phyloP scores from a whole-genome alignment of 164 flowering plant genomes.

The Dillenia suffruticosa region DNA sequence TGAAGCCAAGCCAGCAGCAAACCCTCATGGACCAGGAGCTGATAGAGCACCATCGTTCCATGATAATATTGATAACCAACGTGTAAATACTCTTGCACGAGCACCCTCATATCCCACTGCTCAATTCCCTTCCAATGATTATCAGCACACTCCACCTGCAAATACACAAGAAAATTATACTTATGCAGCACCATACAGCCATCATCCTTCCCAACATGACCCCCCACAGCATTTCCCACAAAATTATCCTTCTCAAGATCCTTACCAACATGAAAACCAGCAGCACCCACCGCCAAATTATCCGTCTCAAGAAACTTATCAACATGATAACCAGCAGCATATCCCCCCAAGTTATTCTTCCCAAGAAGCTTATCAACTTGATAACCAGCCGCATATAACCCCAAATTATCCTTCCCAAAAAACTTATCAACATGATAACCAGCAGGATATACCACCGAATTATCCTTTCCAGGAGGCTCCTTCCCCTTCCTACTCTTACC shows the following conservation, averaged over 20 bases:
- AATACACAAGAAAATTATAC: conserved; percentile 38
- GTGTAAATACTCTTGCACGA: conserved; percentile 15
- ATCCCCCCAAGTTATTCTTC: conserved; percentile 38
- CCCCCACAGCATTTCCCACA: conserved; percentile 40
- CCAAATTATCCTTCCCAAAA: conserved; percentile 32
- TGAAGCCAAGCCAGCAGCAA: conserved; percentile 21
- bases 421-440: conserved; percentile 36
- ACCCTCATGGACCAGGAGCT: conserved; percentile 29
- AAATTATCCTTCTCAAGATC: conserved; percentile 48
- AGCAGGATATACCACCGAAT: conserved; percentile 31
- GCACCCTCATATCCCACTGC: conserved; percentile 15
- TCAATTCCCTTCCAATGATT: conserved; percentile 45
- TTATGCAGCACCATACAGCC: conserved; percentile 45
- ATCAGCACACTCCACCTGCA: conserved; percentile 40
- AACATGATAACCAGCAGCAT: conserved; percentile 39
- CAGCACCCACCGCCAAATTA: conserved; percentile 6
- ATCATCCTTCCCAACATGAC: conserved; percentile 42
- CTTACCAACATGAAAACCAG: conserved; percentile 2
- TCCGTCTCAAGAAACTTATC: conserved; percentile 34
- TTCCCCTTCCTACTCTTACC: conserved; percentile 31
- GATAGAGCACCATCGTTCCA: conserved; percentile 35
- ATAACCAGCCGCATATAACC: too few species aligned
- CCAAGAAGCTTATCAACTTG: conserved; percentile 28
- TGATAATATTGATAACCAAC: conserved; percentile 27
- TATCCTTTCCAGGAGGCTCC: conserved; percentile 50